Percentiles rank a stretch among this genome's conserved stretches.
phyloP scores from a whole-genome alignment of 805 yeast genomes.

The Nakazawaea holstii region DNA sequence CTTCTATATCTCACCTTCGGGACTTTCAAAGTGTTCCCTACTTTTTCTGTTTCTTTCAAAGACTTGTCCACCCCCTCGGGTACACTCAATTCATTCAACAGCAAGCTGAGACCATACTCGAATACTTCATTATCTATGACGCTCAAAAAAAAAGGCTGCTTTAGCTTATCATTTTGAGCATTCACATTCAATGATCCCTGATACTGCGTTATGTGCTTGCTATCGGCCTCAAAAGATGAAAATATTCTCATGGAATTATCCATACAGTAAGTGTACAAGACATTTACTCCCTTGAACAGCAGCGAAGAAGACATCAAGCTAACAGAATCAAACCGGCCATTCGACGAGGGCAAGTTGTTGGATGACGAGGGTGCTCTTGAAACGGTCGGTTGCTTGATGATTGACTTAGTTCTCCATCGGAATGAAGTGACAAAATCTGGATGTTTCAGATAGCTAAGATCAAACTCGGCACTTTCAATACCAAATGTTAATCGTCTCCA shows the following conservation, averaged over 20 bases:
- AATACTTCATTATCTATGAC: constrained; percentile 34
- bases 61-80: constrained; percentile 1
- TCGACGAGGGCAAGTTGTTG: neutral
- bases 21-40: neutral
- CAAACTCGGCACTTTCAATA: constrained; percentile 57
- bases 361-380: constrained; percentile 8
- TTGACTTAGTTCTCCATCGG: constrained; percentile 43
- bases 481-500: constrained; percentile 77
- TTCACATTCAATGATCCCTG: constrained; percentile 44
- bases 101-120: constrained; percentile 20
- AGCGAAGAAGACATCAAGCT: constrained; percentile 29
- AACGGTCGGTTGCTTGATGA: neutral
- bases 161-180: neutral
- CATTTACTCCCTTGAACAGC: constrained; percentile 36
- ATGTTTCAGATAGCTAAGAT: constrained; percentile 64
- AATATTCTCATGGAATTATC: constrained; percentile 62
- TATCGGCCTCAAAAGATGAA: constrained; percentile 58
- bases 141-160: constrained; percentile 18
- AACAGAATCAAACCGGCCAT: constrained; percentile 26
- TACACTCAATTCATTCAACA: constrained; percentile 16
- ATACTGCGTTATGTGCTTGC: constrained; percentile 48
- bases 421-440: constrained; percentile 49
- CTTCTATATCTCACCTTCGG: constrained; percentile 20
- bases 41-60: neutral
- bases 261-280: constrained; percentile 59